Percentiles rank a stretch among this genome's conserved stretches.
phyloP scores from a whole-genome alignment of 2,329 filamentous ascomycete genomes.

The Trichoderma sp. region DNA sequence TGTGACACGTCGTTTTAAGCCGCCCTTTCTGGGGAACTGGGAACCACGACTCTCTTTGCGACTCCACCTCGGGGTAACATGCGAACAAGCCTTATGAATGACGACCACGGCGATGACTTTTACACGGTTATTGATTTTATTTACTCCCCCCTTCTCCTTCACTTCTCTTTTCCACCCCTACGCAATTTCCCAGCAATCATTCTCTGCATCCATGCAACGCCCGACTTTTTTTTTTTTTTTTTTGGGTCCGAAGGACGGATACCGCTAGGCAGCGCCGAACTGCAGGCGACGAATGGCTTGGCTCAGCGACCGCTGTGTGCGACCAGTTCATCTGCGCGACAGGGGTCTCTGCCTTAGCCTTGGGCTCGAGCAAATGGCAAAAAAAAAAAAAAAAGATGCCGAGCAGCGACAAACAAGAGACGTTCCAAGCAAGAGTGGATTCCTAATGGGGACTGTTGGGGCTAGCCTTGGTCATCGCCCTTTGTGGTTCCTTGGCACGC shows the following conservation, averaged over 20 bases:
- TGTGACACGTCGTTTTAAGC: constrained; percentile 13
- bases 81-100: constrained; percentile 7
- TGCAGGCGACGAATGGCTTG: constrained; percentile 7
- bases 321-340: constrained; percentile 10
- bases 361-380: not conserved
- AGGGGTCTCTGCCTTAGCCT: constrained; percentile 6
- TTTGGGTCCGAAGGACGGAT: not conserved
- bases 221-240: not conserved
- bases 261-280: not conserved
- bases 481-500: constrained; percentile 5
- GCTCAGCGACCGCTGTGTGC: not conserved
- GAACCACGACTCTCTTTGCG: not conserved
- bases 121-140: not conserved
- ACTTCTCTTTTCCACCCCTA: not conserved
- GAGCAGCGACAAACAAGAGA: not conserved
- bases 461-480: not conserved
- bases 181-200: not conserved
- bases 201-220: not conserved
- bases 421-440: not conserved
- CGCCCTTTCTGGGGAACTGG: constrained; percentile 13
- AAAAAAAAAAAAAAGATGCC: not conserved
- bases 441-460: not conserved
- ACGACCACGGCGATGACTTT: not conserved
- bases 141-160: not conserved
- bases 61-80: not conserved